phyloP scores from a whole-genome alignment of 768 basidiomycete species.

The Russula earlei region DNA sequence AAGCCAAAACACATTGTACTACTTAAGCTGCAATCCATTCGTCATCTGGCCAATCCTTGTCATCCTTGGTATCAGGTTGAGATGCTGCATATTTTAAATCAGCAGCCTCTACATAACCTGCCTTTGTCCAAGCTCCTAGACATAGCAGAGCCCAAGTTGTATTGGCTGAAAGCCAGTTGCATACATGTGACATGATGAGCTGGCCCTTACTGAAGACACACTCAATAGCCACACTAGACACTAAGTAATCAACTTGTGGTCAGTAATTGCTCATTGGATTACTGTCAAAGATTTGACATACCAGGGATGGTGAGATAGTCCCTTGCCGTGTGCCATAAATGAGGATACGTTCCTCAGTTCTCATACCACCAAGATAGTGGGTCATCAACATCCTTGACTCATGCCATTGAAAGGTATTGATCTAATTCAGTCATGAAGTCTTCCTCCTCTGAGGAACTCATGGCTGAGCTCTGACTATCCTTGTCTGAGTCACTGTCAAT shows the following conservation, averaged over 20 bases:
- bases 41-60: neutral
- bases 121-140: neutral
- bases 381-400: too few relatives aligned
- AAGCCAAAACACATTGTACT: too few relatives aligned
- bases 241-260: neutral
- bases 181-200: neutral
- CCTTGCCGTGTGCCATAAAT: too few relatives aligned
- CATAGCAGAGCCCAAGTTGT: neutral
- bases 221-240: neutral
- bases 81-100: neutral
- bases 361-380: too few relatives aligned
- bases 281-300: too few relatives aligned
- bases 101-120: neutral
- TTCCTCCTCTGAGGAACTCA: too few relatives aligned
- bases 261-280: neutral
- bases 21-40: neutral
- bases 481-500: too few relatives aligned
- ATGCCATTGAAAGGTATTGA: too few relatives aligned
- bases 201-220: neutral
- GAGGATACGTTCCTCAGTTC: too few relatives aligned
- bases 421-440: too few relatives aligned
- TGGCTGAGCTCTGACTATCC: too few relatives aligned
- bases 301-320: too few relatives aligned
- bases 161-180: neutral
- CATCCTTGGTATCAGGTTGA: neutral